A percentile compares a stretch with the other conserved stretches of the same genome.
These are phyloP conservation scores for Solanum pimpinellifolium DNA, from an alignment of 257 asterid genomes.

Conservation along the genomic window DNA sequence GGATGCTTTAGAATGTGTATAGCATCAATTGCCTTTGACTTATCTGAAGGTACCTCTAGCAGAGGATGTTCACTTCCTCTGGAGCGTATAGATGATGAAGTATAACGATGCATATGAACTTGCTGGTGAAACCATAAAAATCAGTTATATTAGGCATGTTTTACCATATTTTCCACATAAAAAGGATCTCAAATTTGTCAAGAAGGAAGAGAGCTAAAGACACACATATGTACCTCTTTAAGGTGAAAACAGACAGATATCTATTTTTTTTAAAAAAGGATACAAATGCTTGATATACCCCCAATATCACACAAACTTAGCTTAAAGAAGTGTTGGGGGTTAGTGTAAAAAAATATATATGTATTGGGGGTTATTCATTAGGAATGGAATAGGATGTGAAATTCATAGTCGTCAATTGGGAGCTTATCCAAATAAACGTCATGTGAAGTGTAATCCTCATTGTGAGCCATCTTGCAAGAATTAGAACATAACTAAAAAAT, in stretches of 20 bases:
- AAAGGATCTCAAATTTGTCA: neutral
- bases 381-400: neutral
- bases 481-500: neutral
- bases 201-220: neutral
- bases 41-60: conserved; percentile 28
- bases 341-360: too few relatives aligned
- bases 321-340: neutral
- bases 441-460: neutral
- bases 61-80: conserved; percentile 33
- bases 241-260: neutral
- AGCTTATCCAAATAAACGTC: neutral
- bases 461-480: neutral
- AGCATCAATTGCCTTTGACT: conserved; percentile 61
- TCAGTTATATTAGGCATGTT: neutral
- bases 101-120: conserved; percentile 17
- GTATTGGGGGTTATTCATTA: too few relatives aligned
- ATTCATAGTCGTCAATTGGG: neutral
- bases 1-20: conserved; percentile 78
- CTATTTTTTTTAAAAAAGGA: neutral
- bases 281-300: neutral
- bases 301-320: neutral
- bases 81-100: conserved; percentile 29
- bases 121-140: conserved; percentile 27
- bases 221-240: neutral
- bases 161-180: neutral